Evolutionary conservation across 192 early-diverging fungal species (phyloP).

Genomic region (Entrophospora sp.): DNA sequence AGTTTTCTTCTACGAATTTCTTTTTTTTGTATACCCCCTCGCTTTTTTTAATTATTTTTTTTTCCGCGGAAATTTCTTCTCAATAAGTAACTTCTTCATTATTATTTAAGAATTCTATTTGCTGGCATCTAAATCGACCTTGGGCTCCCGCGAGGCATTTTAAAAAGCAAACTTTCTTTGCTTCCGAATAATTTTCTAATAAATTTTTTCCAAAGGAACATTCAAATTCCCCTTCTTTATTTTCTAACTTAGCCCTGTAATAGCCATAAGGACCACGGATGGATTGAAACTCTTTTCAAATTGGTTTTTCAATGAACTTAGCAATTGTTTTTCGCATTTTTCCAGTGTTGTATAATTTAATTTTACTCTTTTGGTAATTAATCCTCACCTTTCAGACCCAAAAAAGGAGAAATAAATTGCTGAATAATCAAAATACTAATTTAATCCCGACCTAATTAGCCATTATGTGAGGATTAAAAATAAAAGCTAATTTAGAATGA

Average conservation of each 20-base stretch:
- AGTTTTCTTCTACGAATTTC: neutral
- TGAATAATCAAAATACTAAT: neutral
- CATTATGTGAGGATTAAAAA: slow-evolving; percentile 8
- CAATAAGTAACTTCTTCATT: neutral
- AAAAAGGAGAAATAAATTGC: neutral
- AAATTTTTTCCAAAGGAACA: neutral
- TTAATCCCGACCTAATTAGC: slow-evolving; percentile 7
- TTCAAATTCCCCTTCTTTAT: neutral
- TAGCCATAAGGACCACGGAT: neutral
- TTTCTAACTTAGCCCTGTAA: neutral
- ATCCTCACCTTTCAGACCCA: neutral
- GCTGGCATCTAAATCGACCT: neutral
- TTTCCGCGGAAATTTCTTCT: neutral
- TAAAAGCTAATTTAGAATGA: neutral
- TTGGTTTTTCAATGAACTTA: neutral
- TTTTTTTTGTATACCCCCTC: neutral
- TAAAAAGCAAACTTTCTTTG: slow-evolving; percentile 1
- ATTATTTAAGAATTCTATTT: slow-evolving; percentile 6
- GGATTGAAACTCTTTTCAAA: neutral
- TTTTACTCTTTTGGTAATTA: neutral
- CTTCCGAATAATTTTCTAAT: neutral
- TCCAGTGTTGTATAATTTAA: neutral
- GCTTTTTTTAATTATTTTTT: neutral
- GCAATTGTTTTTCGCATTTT: slow-evolving; percentile 6
- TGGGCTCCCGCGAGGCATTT: neutral